These are phyloP conservation scores for Erodium maritimum DNA, from an alignment of 345 rosid genomes.

Conservation along the genomic window DNA sequence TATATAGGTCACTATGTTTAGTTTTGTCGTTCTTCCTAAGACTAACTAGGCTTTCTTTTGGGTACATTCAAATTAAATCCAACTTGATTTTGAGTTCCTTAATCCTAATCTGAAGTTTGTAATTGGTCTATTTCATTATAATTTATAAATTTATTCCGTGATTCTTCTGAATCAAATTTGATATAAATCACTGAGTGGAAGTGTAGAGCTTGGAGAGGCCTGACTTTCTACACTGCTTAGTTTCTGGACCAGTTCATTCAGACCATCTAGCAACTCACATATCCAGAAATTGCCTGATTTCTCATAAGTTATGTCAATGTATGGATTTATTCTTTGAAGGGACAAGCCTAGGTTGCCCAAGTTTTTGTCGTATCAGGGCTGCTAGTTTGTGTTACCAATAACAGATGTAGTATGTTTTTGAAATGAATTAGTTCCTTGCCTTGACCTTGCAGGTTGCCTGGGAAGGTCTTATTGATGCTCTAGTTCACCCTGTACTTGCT, in stretches of 20 bases:
- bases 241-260: too few species aligned
- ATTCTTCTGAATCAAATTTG: neutral
- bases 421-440: neutral
- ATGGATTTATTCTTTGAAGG: neutral
- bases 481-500: conserved; percentile 17
- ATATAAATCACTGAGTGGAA: neutral
- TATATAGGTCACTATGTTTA: neutral
- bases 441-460: conserved; percentile 38
- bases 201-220: neutral
- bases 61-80: neutral
- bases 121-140: neutral
- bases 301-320: neutral
- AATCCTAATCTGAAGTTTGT: neutral
- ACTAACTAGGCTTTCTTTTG: neutral
- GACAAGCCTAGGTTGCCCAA: neutral
- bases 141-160: neutral
- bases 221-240: too few species aligned
- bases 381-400: neutral
- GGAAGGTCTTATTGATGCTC: conserved; percentile 49
- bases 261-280: neutral
- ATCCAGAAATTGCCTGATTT: neutral
- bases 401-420: too few species aligned
- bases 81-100: neutral
- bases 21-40: neutral
- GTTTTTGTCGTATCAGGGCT: neutral